These are phyloP conservation scores for Fusarium euwallaceae DNA, from an alignment of 2,329 filamentous ascomycete species.

Conservation along the genomic window DNA sequence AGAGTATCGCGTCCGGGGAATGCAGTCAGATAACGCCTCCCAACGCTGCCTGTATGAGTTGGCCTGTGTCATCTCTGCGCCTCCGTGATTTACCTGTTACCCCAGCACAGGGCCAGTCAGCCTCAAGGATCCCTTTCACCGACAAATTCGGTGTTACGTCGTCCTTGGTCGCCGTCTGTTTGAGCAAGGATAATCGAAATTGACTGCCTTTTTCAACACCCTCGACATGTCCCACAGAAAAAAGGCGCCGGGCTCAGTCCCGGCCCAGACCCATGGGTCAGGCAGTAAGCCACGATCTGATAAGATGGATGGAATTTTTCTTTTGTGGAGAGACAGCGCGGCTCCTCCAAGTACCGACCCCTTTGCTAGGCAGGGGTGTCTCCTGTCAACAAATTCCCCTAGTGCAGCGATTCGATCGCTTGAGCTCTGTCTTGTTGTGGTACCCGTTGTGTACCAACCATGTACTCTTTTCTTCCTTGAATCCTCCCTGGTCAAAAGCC, in stretches of 20 bases:
- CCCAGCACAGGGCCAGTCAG: constrained; percentile 4
- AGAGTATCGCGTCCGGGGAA: constrained; percentile 4
- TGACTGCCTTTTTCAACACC: constrained; percentile 8
- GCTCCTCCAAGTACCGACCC: constrained; percentile 28
- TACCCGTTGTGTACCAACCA: constrained; percentile 8
- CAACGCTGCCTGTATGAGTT: constrained; percentile 18
- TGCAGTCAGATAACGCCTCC: constrained; percentile 23
- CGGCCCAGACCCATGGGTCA: constrained; percentile 36
- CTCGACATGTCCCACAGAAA: constrained; percentile 15
- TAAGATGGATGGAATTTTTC: constrained; percentile 43
- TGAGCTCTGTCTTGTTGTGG: constrained; percentile 2
- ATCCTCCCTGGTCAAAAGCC: constrained; percentile 5
- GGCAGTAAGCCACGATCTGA: constrained; percentile 43
- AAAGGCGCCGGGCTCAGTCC: constrained; percentile 19
- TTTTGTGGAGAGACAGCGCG: constrained; percentile 37
- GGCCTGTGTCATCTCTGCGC: constrained; percentile 25
- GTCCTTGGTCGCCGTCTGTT: not conserved
- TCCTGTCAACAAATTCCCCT: constrained; percentile 27
- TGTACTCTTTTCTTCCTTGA: constrained; percentile 15
- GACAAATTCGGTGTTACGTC: constrained; percentile 22
- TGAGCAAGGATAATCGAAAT: constrained; percentile 26
- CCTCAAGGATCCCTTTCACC: constrained; percentile 35
- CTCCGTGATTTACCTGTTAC: constrained; percentile 19
- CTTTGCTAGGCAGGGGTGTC: constrained; percentile 19
- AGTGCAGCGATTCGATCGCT: constrained; percentile 26